Evolutionary conservation across 2,329 filamentous ascomycete species (phyloP).

Genomic region (Cadophora luteo-olivacea): DNA sequence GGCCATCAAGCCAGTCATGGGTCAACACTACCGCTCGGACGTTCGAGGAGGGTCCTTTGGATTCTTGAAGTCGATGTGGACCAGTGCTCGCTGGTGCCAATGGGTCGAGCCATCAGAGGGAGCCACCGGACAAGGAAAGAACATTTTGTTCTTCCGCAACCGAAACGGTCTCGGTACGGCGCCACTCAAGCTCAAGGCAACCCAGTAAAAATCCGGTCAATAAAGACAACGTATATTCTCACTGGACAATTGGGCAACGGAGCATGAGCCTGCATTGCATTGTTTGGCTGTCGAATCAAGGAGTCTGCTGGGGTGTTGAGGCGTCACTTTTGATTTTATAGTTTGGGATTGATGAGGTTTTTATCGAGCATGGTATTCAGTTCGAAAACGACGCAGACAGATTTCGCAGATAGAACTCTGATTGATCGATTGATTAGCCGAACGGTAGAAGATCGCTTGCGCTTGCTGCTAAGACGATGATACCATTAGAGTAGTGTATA

Average conservation of each 20-base stretch:
- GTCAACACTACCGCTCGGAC: constrained; percentile 89
- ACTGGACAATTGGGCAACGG: not conserved
- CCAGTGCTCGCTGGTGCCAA: constrained; percentile 84
- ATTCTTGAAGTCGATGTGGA: constrained; percentile 86
- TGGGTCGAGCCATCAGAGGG: constrained; percentile 94
- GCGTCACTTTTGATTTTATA: constrained; percentile 18
- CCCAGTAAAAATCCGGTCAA: constrained; percentile 21
- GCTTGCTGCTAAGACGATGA: constrained; percentile 1
- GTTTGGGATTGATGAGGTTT: not conserved
- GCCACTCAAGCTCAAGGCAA: constrained; percentile 36
- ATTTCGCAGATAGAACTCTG: constrained; percentile 32
- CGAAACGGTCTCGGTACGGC: constrained; percentile 77
- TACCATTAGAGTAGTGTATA: constrained; percentile 25
- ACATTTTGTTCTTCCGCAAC: constrained; percentile 97
- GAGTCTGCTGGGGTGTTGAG: constrained; percentile 25
- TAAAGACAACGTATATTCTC: constrained; percentile 19
- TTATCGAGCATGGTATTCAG: not conserved
- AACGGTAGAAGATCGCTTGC: constrained; percentile 4
- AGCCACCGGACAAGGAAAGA: constrained; percentile 79
- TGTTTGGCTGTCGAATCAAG: constrained; percentile 24
- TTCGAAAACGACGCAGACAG: constrained; percentile 8
- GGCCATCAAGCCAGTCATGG: constrained; percentile 95
- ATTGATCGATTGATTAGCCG: constrained; percentile 9
- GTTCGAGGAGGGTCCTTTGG: constrained; percentile 77
- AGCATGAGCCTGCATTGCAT: constrained; percentile 22